phyloP scores from a whole-genome alignment of 164 flowering plant genomes.

The Kalanchoe fedtschenkoi region DNA sequence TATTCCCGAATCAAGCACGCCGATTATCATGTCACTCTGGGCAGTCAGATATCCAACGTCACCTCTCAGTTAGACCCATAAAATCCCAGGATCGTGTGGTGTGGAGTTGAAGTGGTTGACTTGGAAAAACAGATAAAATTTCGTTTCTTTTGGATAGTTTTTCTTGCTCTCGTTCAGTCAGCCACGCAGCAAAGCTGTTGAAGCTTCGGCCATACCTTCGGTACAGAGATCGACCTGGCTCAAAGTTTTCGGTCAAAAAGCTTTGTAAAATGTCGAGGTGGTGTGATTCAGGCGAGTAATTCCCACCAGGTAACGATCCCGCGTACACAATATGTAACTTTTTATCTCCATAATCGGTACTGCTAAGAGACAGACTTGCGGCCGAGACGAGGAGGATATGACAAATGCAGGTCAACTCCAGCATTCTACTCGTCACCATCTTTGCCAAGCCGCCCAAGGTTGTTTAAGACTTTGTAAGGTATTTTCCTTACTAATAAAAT shows the following conservation, averaged over 20 bases:
- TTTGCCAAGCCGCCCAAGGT: too few relatives aligned
- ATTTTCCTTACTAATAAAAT: too few relatives aligned
- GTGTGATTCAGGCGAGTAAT: constrained; percentile 15
- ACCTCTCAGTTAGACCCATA: constrained; percentile 15
- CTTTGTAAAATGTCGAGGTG: constrained; percentile 18
- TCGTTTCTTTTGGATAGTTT: constrained; percentile 13
- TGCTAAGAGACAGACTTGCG: too few relatives aligned
- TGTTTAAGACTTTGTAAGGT: too few relatives aligned
- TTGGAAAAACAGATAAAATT: constrained; percentile 28
- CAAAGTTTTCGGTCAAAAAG: background rate
- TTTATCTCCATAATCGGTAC: too few relatives aligned
- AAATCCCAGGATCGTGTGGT: constrained; percentile 46
- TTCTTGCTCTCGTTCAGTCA: constrained; percentile 5
- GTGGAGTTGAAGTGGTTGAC: constrained; percentile 11
- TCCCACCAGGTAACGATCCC: constrained; percentile 19
- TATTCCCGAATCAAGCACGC: constrained; percentile 18
- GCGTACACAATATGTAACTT: constrained; percentile 27
- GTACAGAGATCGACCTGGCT: constrained; percentile 11
- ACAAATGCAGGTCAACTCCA: too few relatives aligned
- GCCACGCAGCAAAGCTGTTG: constrained; percentile 21
- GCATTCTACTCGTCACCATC: too few relatives aligned
- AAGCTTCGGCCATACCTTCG: constrained; percentile 18
- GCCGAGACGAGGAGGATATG: too few relatives aligned
- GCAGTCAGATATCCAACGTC: background rate
- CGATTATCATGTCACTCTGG: constrained; percentile 23